Evolutionary conservation across 2,329 filamentous ascomycete genomes (phyloP).

Genomic region (Neurospora sp.): DNA sequence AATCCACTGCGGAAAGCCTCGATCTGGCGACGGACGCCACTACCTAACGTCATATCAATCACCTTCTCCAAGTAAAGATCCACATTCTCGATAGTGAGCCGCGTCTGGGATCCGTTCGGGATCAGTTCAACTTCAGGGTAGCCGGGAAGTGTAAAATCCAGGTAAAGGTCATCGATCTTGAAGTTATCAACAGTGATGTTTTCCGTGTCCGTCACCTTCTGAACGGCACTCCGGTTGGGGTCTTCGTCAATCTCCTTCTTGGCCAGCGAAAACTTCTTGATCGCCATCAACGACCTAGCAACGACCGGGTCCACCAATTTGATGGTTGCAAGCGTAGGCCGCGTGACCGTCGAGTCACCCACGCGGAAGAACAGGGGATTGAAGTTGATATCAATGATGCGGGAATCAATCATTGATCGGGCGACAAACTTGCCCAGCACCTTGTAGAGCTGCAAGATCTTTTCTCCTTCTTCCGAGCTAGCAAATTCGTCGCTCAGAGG

Average conservation of each 20-base stretch:
- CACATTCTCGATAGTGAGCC: conserved; percentile 87
- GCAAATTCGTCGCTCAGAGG: conserved; percentile 77
- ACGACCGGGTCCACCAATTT: conserved; percentile 82
- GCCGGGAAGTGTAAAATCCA: conserved; percentile 92
- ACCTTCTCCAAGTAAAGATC: conserved; percentile 79
- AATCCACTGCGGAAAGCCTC: conserved; percentile 88
- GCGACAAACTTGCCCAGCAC: conserved; percentile 96
- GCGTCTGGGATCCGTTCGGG: conserved; percentile 60
- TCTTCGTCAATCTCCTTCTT: conserved; percentile 77
- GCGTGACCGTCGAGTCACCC: conserved; percentile 60
- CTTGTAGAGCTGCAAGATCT: conserved; percentile 80
- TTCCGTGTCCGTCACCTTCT: conserved; percentile 63
- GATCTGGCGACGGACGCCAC: conserved; percentile 77
- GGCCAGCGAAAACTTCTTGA: conserved; percentile 76
- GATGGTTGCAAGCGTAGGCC: conserved; percentile 79
- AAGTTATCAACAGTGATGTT: conserved; percentile 67
- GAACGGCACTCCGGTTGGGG: conserved; percentile 48
- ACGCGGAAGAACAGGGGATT: conserved; percentile 97
- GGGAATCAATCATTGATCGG: conserved; percentile 93
- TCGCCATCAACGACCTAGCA: conserved; percentile 72
- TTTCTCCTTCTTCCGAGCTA: conserved; percentile 68
- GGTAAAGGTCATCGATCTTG: conserved; percentile 72
- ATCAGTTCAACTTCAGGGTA: conserved; percentile 80
- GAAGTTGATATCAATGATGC: conserved; percentile 95
- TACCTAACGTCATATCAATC: conserved; percentile 83